Percentiles rank a stretch among this genome's conserved stretches.
Conservation (phyloP, 352 stramenopile species). For the Hyaloperonospora arabidopsidis region DNA sequence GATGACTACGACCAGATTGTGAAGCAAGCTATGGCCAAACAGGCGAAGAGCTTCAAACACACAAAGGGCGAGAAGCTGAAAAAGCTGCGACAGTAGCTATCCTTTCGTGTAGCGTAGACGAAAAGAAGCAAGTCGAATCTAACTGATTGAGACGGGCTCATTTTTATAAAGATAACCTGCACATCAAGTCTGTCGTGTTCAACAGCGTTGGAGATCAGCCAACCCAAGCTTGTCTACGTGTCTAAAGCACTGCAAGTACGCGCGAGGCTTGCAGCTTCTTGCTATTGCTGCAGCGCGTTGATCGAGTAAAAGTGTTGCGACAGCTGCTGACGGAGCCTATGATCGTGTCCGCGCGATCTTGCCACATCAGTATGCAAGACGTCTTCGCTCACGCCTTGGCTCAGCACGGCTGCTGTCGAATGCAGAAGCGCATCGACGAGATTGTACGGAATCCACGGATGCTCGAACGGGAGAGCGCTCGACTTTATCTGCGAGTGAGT, state of each 20-base stretch:
- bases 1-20: constrained; percentile 75
- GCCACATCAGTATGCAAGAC: constrained; percentile 17
- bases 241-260: constrained; percentile 20
- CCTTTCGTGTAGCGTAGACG: constrained; percentile 10
- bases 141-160: constrained; percentile 20
- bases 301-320: constrained; percentile 48
- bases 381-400: constrained; percentile 7
- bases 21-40: constrained; percentile 51
- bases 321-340: constrained; percentile 37
- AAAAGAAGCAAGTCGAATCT: constrained; percentile 14
- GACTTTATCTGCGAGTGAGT: constrained; percentile 9
- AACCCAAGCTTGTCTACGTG: constrained; percentile 14
- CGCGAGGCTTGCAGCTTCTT: constrained; percentile 38
- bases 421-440: constrained; percentile 58
- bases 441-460: constrained; percentile 67
- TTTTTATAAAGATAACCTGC: constrained; percentile 2
- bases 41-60: constrained; percentile 23
- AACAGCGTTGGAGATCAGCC: constrained; percentile 8
- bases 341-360: constrained; percentile 24
- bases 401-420: constrained; percentile 33
- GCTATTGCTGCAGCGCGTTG: constrained; percentile 42
- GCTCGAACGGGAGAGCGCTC: constrained; percentile 12
- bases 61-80: constrained; percentile 29
- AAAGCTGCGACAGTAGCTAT: constrained; percentile 29
- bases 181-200: background rate